Evolutionary conservation across 192 early-diverging fungal genomes (phyloP), one percentile per base, ranked within the genome.

Genomic region (Bifiguratus adelaidae): DNA sequence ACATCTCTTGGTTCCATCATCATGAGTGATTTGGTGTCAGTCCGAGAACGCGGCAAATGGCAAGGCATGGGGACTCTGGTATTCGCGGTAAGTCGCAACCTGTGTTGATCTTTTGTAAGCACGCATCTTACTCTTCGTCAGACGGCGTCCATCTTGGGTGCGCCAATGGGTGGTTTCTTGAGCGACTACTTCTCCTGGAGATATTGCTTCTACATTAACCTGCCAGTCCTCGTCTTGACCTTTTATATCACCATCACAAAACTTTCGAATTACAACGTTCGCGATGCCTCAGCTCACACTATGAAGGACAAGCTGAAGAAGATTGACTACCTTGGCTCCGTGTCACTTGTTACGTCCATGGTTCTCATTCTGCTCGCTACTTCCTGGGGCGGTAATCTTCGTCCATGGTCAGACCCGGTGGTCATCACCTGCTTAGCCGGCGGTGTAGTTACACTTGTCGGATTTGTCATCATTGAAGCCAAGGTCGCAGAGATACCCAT

Each of bases 161-260:
- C 87, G 13, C 53, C 88, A 4, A 40, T 87, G 13, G 54, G 54
- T 26, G 70, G 68, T 6, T 82, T 90, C 44, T 74, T 78, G 2
- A 80, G 85, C 32, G 56, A 67, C 30, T 32, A 53, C 12, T 46
- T 61, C 43, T 63, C 57, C n/a, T 81, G 79, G 79, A 64, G 65
- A 30, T 78, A 76, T 60, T 77, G 77, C 41, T 89, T 89, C 53
- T 90, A 71, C 63, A 82, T 90, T 61, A 90, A 88, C 60, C 42
- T 92, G 5, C 87, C 87, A 27, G 41, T 90, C 24, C 63, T 81
- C 4, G 38, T 61, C 18, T 22, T 80, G 26, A 65, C 74, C 13
- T 38, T 76, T 33, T 48, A 61, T 11, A 59, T 76, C 6, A 52
- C 76, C 9, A 30, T 48, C 5, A 30, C 52, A 11, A 36, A 67